These are phyloP conservation scores for Mycena amicta DNA, from an alignment of 768 basidiomycete species.

Conservation along the genomic window DNA sequence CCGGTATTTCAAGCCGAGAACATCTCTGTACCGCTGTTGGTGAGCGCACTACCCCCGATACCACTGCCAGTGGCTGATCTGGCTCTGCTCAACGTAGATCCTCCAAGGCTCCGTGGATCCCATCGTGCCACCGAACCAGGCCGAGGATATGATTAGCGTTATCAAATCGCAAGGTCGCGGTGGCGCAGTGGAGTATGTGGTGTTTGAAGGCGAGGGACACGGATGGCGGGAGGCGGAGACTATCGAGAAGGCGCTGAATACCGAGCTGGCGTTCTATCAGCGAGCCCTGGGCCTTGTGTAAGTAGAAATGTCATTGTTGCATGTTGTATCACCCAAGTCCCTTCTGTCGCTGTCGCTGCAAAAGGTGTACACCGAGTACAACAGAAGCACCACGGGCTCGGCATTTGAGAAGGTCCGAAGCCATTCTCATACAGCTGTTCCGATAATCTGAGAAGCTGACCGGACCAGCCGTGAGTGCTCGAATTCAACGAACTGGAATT, in stretches of 20 bases:
- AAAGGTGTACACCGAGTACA: no score
- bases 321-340: neutral
- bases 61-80: neutral
- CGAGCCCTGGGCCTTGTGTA: conserved; percentile 26
- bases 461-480: no score
- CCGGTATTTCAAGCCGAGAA: conserved; percentile 52
- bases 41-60: conserved; percentile 25
- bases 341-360: no score
- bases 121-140: conserved; percentile 58
- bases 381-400: no score
- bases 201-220: conserved; percentile 57
- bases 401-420: no score
- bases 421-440: no score
- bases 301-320: no score
- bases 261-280: conserved; percentile 46
- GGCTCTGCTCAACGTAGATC: conserved; percentile 34
- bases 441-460: no score
- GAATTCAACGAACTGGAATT: no score
- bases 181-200: conserved; percentile 44
- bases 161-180: conserved; percentile 32
- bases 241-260: conserved; percentile 42
- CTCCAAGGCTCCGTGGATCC: conserved; percentile 53
- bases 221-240: conserved; percentile 47
- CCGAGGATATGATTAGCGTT: conserved; percentile 43
- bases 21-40: conserved; percentile 56